Conservation (phyloP, 805 yeast species). For the Yarrowia sp. region DNA sequence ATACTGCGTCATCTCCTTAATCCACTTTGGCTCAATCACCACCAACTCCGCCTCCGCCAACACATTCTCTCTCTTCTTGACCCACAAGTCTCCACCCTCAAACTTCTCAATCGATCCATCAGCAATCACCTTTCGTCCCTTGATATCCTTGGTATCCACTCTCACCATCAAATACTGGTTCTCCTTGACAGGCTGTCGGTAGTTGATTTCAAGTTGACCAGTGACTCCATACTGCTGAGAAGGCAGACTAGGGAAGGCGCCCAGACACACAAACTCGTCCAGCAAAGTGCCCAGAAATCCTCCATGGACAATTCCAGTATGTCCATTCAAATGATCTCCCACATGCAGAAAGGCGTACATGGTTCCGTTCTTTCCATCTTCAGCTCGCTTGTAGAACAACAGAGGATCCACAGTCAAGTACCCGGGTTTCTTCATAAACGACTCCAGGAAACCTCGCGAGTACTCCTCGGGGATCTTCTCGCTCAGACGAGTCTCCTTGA, state of each 20-base stretch:
- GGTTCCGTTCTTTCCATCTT: conserved; percentile 44
- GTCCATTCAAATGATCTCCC: conserved; percentile 59
- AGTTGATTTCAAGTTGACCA: conserved; percentile 62
- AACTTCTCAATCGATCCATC: conserved; percentile 59
- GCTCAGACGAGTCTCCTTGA: conserved; percentile 35
- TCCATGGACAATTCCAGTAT: conserved; percentile 52
- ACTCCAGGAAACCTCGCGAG: conserved; percentile 53
- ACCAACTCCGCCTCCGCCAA: conserved; percentile 67
- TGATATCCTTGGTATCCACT: conserved; percentile 58
- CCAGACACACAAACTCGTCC: conserved; percentile 68
- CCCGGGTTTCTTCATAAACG: conserved; percentile 56
- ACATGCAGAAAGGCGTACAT: conserved; percentile 65
- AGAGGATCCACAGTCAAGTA: conserved; percentile 75
- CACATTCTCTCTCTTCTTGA: conserved; percentile 38
- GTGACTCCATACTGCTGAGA: conserved; percentile 74
- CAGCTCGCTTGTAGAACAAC: conserved; percentile 49
- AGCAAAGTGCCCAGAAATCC: conserved; percentile 75
- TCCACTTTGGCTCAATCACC: conserved; percentile 87
- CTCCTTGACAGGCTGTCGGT: conserved; percentile 48
- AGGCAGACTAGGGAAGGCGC: conserved; percentile 78
- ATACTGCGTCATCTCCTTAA: conserved; percentile 52
- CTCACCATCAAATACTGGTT: conserved; percentile 60
- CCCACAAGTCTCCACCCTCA: conserved; percentile 29
- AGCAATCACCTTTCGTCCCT: conserved; percentile 73
- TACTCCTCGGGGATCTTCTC: conserved; percentile 34